Conservation (phyloP, 2,329 filamentous ascomycete genomes). For the Aspergillus oerlinghausenensis region DNA sequence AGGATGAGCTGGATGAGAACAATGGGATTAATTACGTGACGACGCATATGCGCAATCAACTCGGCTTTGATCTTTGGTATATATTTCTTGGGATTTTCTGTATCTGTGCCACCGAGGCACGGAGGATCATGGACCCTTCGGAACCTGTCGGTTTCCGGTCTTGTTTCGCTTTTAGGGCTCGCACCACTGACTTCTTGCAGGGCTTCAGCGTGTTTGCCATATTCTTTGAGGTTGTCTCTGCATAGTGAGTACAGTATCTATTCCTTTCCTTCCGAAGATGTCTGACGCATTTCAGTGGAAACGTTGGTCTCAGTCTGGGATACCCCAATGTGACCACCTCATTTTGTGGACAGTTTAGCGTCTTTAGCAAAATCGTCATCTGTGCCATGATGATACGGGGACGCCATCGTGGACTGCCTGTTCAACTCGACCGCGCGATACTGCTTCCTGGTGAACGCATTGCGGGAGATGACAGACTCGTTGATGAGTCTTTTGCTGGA, state of each 20-base stretch:
- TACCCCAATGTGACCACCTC: constrained; percentile 27
- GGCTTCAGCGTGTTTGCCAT: constrained; percentile 54
- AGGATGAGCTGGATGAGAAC: constrained; percentile 17
- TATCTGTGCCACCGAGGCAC: constrained; percentile 53
- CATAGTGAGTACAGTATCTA: constrained; percentile 27
- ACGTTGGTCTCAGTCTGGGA: constrained; percentile 32
- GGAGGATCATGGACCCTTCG: constrained; percentile 21
- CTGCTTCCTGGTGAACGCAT: constrained; percentile 26
- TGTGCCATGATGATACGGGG: constrained; percentile 55
- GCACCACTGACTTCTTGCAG: constrained; percentile 6
- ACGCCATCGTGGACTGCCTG: constrained; percentile 52
- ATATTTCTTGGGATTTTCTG: constrained; percentile 56
- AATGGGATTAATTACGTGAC: constrained; percentile 41
- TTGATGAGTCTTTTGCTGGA: not conserved
- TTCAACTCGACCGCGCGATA: constrained; percentile 48
- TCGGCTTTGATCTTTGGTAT: constrained; percentile 63
- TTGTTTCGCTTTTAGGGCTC: not conserved
- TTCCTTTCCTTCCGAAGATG: not conserved
- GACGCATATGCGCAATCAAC: constrained; percentile 58
- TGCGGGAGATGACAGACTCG: constrained; percentile 9
- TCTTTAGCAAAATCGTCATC: constrained; percentile 51
- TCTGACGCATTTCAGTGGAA: constrained; percentile 21
- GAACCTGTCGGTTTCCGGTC: constrained; percentile 19
- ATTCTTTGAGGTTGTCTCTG: constrained; percentile 40
- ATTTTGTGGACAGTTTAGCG: constrained; percentile 44